Percentiles rank a stretch among this genome's conserved stretches.
These are phyloP conservation scores for Elaphomyces granulatus DNA, from an alignment of 495 filamentous ascomycete species.

Conservation along the genomic window DNA sequence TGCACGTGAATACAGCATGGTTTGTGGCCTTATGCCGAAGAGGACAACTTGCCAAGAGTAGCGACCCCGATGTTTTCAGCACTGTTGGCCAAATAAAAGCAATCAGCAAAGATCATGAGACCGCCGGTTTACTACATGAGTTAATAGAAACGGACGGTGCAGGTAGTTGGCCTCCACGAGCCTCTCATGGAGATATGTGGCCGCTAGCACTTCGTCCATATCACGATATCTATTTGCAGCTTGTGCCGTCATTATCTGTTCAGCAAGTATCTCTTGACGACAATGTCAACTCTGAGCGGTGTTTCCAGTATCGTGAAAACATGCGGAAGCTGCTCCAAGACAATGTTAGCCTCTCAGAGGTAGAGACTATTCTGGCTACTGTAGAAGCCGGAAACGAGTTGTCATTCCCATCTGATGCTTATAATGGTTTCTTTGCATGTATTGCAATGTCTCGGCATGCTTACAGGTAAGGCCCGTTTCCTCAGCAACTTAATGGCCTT, in stretches of 20 bases:
- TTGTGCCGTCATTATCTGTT: conserved; percentile 14
- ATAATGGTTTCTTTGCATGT: conserved; percentile 27
- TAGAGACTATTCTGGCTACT: conserved; percentile 10
- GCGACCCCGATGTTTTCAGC: too few species aligned
- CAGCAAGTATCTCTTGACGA: conserved; percentile 13
- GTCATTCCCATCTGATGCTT: conserved; percentile 15
- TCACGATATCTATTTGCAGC: conserved; percentile 21
- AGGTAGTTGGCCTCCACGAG: conserved; percentile 21
- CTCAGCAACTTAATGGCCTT: neutral
- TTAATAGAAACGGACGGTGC: conserved; percentile 21
- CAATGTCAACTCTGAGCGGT: too few species aligned
- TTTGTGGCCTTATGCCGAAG: too few species aligned
- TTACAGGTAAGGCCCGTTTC: conserved; percentile 13
- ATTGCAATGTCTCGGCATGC: conserved; percentile 23
- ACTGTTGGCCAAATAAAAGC: too few species aligned
- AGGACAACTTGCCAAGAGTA: too few species aligned
- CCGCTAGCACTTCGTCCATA: conserved; percentile 18
- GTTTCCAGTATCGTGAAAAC: neutral
- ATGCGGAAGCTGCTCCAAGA: conserved; percentile 10
- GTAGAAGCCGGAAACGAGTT: too few species aligned
- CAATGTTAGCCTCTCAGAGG: conserved; percentile 13
- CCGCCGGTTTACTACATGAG: too few species aligned
- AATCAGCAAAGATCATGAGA: too few species aligned
- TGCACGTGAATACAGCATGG: too few species aligned
- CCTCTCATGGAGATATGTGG: conserved; percentile 12